Conservation (phyloP, 1,284 basidiomycete species). For the Cutaneotrichosporon cutaneum region DNA sequence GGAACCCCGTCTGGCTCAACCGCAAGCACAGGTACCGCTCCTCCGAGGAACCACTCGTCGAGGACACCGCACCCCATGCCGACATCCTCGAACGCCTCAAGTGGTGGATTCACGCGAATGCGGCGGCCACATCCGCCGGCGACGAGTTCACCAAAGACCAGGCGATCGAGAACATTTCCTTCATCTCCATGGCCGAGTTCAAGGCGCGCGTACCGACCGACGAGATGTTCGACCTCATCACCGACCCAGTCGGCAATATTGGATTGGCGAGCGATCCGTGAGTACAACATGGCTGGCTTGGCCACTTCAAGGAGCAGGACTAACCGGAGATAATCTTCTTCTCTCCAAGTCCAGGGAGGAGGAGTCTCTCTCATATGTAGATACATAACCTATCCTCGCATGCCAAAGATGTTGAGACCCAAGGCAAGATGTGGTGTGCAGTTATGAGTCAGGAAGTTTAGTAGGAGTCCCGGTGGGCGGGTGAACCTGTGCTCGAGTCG, state of each 20-base stretch:
- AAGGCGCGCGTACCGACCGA: not conserved
- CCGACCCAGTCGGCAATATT: not conserved
- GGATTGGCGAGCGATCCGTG: not conserved
- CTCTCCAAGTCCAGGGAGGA: too few species aligned
- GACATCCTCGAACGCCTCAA: not conserved
- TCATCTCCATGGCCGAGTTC: not conserved
- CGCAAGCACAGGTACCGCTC: not conserved
- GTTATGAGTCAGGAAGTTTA: too few species aligned
- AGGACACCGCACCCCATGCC: not conserved
- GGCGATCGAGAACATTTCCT: constrained; percentile 1
- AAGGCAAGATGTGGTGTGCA: too few species aligned
- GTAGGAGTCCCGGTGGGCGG: too few species aligned
- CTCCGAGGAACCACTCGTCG: not conserved
- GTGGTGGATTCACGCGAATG: not conserved
- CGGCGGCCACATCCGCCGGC: not conserved
- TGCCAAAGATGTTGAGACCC: too few species aligned
- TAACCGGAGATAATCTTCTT: too few species aligned
- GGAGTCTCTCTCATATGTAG: too few species aligned
- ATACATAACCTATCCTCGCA: too few species aligned
- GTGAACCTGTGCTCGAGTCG: too few species aligned
- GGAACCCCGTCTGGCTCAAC: not conserved
- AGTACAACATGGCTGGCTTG: too few species aligned
- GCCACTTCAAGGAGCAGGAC: too few species aligned
- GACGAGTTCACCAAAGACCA: not conserved
- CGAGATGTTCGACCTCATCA: not conserved